Conservation (phyloP, 495 filamentous ascomycete species). For the Hypomontagnella monticulosa region DNA sequence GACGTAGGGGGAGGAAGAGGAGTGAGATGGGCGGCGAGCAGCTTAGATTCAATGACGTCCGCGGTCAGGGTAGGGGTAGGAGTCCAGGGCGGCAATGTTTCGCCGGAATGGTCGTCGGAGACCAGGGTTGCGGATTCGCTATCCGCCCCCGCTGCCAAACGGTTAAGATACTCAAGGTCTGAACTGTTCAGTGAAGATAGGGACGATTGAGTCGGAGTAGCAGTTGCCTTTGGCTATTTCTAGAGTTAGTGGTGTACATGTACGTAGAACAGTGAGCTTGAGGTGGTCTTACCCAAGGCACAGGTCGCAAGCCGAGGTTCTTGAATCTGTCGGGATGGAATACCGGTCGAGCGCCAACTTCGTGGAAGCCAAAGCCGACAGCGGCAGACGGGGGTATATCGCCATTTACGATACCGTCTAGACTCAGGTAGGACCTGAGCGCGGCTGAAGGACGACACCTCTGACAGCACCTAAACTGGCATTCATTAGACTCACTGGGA, state of each 20-base stretch:
- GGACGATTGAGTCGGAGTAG: slow-evolving; percentile 7
- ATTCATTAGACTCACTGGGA: slow-evolving; percentile 52
- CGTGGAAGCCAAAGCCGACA: slow-evolving; percentile 55
- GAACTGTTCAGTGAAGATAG: too few species aligned
- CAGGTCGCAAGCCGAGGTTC: slow-evolving; percentile 50
- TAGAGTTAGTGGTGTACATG: slow-evolving; percentile 15
- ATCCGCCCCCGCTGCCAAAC: too few species aligned
- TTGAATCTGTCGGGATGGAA: slow-evolving; percentile 44
- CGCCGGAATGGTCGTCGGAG: background rate
- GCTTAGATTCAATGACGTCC: background rate
- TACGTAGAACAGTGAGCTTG: background rate
- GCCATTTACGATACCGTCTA: slow-evolving; percentile 59
- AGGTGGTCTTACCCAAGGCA: slow-evolving; percentile 46
- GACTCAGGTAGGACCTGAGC: slow-evolving; percentile 58
- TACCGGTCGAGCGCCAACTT: slow-evolving; percentile 40
- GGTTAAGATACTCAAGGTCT: too few species aligned
- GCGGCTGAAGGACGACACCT: slow-evolving; percentile 56
- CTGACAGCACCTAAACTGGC: slow-evolving; percentile 63
- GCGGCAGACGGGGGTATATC: slow-evolving; percentile 54
- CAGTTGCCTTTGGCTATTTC: slow-evolving; percentile 4
- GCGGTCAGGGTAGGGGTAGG: background rate
- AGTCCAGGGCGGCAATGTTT: background rate
- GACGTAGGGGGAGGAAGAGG: slow-evolving; percentile 29
- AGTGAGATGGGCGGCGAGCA: slow-evolving; percentile 23
- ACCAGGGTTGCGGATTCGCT: too few species aligned